A percentile compares a stretch with the other conserved stretches of the same genome.
These are phyloP conservation scores for Stentor roeselii DNA, from an alignment of 73 alveolate species.

Conservation along the genomic window DNA sequence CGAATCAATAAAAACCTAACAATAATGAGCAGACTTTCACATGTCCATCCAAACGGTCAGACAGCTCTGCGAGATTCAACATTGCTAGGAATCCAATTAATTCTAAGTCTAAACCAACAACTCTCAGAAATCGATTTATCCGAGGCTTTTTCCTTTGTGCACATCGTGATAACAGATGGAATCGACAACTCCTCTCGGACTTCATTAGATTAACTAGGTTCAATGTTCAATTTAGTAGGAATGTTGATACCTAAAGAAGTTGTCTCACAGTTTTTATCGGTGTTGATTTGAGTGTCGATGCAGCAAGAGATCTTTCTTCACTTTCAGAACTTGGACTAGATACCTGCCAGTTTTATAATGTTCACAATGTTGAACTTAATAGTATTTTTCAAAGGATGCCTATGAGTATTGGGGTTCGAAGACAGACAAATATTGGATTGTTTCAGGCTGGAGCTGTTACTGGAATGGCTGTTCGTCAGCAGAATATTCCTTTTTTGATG, in stretches of 20 bases:
- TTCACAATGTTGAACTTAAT: conserved; percentile 12
- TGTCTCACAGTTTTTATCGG: conserved; percentile 6
- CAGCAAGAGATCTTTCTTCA: neutral
- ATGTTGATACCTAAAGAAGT: neutral
- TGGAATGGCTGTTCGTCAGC: neutral
- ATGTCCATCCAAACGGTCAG: neutral
- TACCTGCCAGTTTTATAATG: neutral
- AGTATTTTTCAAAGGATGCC: neutral
- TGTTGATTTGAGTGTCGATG: neutral
- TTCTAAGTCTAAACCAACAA: neutral
- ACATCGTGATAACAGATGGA: conserved; percentile 21
- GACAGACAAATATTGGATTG: neutral
- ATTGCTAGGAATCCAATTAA: neutral
- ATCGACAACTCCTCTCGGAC: neutral
- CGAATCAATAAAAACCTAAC: neutral
- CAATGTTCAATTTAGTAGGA: neutral
- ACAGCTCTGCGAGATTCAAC: conserved; percentile 14
- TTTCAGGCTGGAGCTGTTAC: neutral
- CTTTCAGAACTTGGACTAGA: neutral
- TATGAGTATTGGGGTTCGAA: neutral
- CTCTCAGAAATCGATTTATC: neutral
- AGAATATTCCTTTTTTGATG: neutral
- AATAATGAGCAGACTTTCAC: neutral
- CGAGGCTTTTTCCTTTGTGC: neutral
- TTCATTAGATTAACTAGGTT: neutral